Evolutionary conservation across 2,329 filamentous ascomycete species (phyloP), one percentile per base, ranked within the genome.

Genomic region (Pseudogymnoascus pannorum): DNA sequence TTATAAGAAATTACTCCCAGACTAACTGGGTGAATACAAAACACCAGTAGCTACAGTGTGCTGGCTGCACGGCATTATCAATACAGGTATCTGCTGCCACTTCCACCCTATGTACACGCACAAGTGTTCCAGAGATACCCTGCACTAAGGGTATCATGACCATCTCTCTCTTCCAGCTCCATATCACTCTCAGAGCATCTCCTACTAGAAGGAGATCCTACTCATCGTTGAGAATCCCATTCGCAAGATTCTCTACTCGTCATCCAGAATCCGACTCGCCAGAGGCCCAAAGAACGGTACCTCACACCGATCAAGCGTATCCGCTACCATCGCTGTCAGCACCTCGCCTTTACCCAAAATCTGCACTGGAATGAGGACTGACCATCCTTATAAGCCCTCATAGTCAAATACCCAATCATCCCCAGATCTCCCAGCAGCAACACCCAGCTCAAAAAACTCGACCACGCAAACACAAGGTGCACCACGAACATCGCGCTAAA

Each of bases 401-500:
- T 74, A 4, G 88, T 85, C 69, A 97, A 75, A 72, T 87, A 92
- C 0, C 76, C 88, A 66, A 97, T 94, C 61, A 95, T 75, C 0
- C 74, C 81, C 18, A 97, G 64, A 72, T 99, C 93, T 20, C 81
- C 81, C 8, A 91, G 74, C 65, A 97, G 86, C 59, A 99, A 76
- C 18, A 93, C 72, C 89, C 91, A 97, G 64, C 88, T 92, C 1
- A 97, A 78, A 61, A 95, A 86, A 1, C 79, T 81, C 22, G 90
- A 93, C 89, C 91, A 96, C 11, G 87, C 87, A 74, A 97, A 87
- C 42, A 97, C 77, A 36, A 97, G 81, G 72, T 97, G 93, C 22
- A 97, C 67, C 59, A 96, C 75, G 74, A 92, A 84, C 62, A 85
- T 71, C 57, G 83, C 83, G 0, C 89, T 88, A 73, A 96, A 97